phyloP scores from a whole-genome alignment of 768 basidiomycete genomes.

The Rhizopogon vulgaris region DNA sequence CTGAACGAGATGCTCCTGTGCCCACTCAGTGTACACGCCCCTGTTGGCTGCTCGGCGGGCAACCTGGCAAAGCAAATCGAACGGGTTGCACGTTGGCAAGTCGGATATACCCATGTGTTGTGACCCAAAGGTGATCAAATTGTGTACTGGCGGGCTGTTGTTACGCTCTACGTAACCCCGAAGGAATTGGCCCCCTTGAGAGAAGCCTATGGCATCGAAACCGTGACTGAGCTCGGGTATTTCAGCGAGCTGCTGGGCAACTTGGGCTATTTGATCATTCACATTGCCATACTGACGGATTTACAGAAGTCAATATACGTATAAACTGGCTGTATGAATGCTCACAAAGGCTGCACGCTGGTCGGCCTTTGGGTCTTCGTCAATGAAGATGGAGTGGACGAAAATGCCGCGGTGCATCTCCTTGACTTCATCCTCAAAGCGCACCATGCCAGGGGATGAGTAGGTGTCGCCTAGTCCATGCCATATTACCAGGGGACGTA shows the following conservation, averaged over 20 bases:
- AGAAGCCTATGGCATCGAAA: slow-evolving; percentile 86
- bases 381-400: slow-evolving; percentile 67
- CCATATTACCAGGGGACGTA: slow-evolving; percentile 67
- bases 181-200: slow-evolving; percentile 86
- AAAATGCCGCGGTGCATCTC: slow-evolving; percentile 70
- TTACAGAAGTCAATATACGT: not conserved
- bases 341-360: slow-evolving; percentile 67
- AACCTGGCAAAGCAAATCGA: slow-evolving; percentile 64
- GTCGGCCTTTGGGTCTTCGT: slow-evolving; percentile 56
- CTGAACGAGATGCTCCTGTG: slow-evolving; percentile 70
- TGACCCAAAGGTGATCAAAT: slow-evolving; percentile 82
- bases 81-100: slow-evolving; percentile 55
- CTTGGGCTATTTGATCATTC: slow-evolving; percentile 59
- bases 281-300: slow-evolving; percentile 66
- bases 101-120: slow-evolving; percentile 86
- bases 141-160: slow-evolving; percentile 68
- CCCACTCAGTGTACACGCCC: slow-evolving; percentile 72
- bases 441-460: slow-evolving; percentile 63
- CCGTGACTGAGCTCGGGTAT: slow-evolving; percentile 62
- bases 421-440: slow-evolving; percentile 54
- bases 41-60: slow-evolving; percentile 55
- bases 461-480: slow-evolving; percentile 82
- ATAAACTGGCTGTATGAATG: slow-evolving; percentile 11
- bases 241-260: slow-evolving; percentile 55
- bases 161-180: slow-evolving; percentile 78